Conservation (phyloP, 352 stramenopile genomes). For the Phytophthora constricta region DNA sequence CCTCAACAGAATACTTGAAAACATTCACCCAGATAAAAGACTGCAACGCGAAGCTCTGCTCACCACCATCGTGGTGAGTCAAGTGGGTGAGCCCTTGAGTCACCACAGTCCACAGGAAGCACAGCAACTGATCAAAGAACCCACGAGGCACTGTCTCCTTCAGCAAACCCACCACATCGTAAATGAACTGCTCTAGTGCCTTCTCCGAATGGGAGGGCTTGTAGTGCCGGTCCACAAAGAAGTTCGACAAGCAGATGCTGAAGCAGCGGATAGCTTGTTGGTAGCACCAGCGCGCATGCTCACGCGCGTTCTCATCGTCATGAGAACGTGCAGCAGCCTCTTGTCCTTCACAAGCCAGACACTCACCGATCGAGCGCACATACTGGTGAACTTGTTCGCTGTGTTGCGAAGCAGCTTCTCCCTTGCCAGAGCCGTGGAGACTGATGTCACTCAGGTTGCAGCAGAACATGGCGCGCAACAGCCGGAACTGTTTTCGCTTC, state of each 20-base stretch:
- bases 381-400: slow-evolving; percentile 49
- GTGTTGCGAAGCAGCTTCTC: slow-evolving; percentile 31
- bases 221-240: slow-evolving; percentile 44
- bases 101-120: slow-evolving; percentile 72
- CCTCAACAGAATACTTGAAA: slow-evolving; percentile 82
- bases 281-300: slow-evolving; percentile 66
- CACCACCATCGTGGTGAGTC: slow-evolving; percentile 34
- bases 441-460: slow-evolving; percentile 69
- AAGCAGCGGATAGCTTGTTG: slow-evolving; percentile 78
- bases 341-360: slow-evolving; percentile 66
- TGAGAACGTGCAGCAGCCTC: slow-evolving; percentile 39
- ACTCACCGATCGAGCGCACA: slow-evolving; percentile 71
- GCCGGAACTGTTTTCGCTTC: slow-evolving; percentile 70
- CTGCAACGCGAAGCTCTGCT: slow-evolving; percentile 52
- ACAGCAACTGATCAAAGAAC: slow-evolving; percentile 60
- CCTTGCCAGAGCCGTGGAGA: slow-evolving; percentile 40
- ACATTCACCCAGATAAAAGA: slow-evolving; percentile 86
- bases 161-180: slow-evolving; percentile 63
- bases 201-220: slow-evolving; percentile 23
- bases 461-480: slow-evolving; percentile 72
- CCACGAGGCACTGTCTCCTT: slow-evolving; percentile 73
- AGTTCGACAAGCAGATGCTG: slow-evolving; percentile 70
- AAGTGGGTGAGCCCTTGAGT: slow-evolving; percentile 55
- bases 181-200: slow-evolving; percentile 64
- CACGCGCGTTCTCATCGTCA: slow-evolving; percentile 36